Evolutionary conservation across 2,329 filamentous ascomycete species (phyloP).

Genomic region (Penicillium olsonii): DNA sequence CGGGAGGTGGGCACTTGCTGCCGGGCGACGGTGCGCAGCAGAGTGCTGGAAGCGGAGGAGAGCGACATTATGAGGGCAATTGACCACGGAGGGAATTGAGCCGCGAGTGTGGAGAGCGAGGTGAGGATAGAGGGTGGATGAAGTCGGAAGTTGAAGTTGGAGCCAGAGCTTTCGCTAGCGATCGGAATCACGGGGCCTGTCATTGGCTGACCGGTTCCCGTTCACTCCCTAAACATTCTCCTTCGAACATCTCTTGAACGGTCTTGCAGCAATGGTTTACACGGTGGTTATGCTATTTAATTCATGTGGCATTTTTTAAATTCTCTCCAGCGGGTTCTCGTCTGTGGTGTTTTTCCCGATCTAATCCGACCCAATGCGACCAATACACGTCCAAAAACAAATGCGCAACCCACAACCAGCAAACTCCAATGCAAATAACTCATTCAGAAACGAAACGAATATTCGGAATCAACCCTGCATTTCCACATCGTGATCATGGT

Average conservation of each 20-base stretch:
- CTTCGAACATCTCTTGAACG: no score
- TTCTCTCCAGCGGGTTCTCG: neutral
- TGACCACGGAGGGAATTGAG: slow-evolving; percentile 35
- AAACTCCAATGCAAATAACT: slow-evolving; percentile 26
- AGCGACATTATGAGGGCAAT: slow-evolving; percentile 50
- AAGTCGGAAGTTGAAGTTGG: slow-evolving; percentile 42
- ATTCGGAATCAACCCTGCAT: slow-evolving; percentile 48
- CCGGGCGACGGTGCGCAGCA: slow-evolving; percentile 62
- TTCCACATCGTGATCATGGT: slow-evolving; percentile 56
- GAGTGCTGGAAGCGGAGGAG: slow-evolving; percentile 66
- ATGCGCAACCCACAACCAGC: slow-evolving; percentile 8
- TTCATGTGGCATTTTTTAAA: neutral
- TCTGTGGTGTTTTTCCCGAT: slow-evolving; percentile 4
- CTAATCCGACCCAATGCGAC: slow-evolving; percentile 18
- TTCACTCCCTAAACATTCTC: slow-evolving; percentile 15
- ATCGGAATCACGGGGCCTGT: slow-evolving; percentile 44
- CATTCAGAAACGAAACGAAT: slow-evolving; percentile 11
- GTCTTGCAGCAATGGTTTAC: no score
- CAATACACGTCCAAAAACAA: slow-evolving; percentile 11
- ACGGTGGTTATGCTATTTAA: neutral
- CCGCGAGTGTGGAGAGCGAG: slow-evolving; percentile 35
- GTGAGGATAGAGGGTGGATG: slow-evolving; percentile 36
- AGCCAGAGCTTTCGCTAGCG: slow-evolving; percentile 44
- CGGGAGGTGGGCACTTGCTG: slow-evolving; percentile 48
- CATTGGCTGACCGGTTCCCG: slow-evolving; percentile 37